Conservation (phyloP, 2,329 filamentous ascomycete genomes). For the Cladosporium sp. region DNA sequence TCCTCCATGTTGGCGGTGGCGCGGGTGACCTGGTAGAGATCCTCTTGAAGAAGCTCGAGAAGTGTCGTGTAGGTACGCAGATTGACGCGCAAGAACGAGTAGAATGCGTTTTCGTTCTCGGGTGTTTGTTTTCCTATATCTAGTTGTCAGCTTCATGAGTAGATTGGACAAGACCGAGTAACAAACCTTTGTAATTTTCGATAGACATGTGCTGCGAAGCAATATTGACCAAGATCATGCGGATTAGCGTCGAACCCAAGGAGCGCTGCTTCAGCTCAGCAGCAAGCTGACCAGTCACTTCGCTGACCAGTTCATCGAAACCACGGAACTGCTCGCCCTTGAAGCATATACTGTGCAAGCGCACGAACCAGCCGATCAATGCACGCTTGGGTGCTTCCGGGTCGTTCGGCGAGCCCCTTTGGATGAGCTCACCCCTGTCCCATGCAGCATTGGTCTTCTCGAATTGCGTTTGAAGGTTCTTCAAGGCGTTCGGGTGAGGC, state of each 20-base stretch:
- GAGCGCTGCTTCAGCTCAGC: constrained; percentile 66
- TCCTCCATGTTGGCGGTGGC: constrained; percentile 5
- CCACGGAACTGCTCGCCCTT: constrained; percentile 68
- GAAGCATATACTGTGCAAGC: constrained; percentile 79
- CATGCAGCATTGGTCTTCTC: constrained; percentile 57
- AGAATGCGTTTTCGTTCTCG: constrained; percentile 37
- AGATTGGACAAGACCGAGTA: neutral
- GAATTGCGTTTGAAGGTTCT: constrained; percentile 78
- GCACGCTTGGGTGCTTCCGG: constrained; percentile 56
- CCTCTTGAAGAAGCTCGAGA: constrained; percentile 64
- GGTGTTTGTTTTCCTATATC: constrained; percentile 18
- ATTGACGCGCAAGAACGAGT: constrained; percentile 72
- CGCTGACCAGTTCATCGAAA: constrained; percentile 76
- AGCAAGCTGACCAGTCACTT: constrained; percentile 73
- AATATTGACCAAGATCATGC: constrained; percentile 81
- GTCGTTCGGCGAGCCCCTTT: constrained; percentile 34
- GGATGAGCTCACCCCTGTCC: constrained; percentile 51
- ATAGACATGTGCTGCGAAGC: constrained; percentile 72
- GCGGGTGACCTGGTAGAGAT: constrained; percentile 47
- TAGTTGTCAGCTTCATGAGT: neutral
- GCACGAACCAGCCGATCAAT: constrained; percentile 75
- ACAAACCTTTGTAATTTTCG: constrained; percentile 54
- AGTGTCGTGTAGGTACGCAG: constrained; percentile 70
- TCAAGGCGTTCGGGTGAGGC: constrained; percentile 67
- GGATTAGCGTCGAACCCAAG: constrained; percentile 62